Evolutionary conservation across 305 asterid species (phyloP).

Genomic region (Fraxinus nigra): DNA sequence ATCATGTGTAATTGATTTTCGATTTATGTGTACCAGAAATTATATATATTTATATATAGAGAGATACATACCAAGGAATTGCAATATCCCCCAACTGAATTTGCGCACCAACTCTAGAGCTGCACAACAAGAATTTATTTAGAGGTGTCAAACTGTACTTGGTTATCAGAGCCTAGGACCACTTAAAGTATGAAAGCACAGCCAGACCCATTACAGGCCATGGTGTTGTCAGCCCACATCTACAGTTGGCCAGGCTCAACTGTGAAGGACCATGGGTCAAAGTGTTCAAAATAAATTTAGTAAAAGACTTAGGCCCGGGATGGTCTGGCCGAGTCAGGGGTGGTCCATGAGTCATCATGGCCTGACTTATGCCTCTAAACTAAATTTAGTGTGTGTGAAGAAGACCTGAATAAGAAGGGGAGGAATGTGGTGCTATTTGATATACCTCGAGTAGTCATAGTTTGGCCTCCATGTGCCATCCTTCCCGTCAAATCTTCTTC

Average conservation of each 20-base stretch:
- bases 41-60: too few species aligned
- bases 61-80: neutral
- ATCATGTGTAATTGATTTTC: neutral
- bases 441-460: neutral
- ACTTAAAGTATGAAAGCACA: neutral
- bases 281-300: neutral
- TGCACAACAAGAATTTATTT: neutral
- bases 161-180: neutral
- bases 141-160: neutral
- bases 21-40: neutral
- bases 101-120: neutral
- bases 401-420: neutral
- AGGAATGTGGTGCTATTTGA: neutral
- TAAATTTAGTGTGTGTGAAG: neutral
- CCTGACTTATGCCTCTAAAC: neutral
- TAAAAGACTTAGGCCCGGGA: neutral
- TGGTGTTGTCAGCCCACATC: neutral
- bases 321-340: neutral
- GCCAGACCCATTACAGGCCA: neutral
- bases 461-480: neutral
- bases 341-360: neutral
- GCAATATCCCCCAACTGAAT: constrained; percentile 10
- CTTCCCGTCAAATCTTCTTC: neutral
- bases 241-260: neutral
- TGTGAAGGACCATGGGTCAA: neutral